A percentile compares a stretch with the other conserved stretches of the same genome.
These are phyloP conservation scores for Plasmodium falciparum DNA, from an alignment of 169 alveolate genomes.

Conservation along the genomic window DNA sequence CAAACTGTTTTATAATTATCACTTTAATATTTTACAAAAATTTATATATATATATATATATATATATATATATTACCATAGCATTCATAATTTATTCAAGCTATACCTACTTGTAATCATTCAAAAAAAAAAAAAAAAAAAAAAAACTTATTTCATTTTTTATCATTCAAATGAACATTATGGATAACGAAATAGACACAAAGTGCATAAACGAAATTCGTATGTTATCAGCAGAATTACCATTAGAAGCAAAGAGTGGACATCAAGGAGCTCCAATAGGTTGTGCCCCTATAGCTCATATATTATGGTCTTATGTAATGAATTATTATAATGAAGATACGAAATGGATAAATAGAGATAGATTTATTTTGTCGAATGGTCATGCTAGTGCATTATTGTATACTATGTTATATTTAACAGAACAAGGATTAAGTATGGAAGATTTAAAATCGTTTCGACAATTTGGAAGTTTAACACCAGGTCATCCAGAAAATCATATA, in stretches of 20 bases:
- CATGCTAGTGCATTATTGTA: slow-evolving; percentile 88
- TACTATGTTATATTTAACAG: slow-evolving; percentile 86
- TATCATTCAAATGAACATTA: neutral
- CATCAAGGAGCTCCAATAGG: slow-evolving; percentile 92
- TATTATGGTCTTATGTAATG: slow-evolving; percentile 85
- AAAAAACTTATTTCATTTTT: neutral
- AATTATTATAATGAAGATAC: slow-evolving; percentile 80
- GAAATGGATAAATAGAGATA: slow-evolving; percentile 85
- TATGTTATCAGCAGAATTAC: slow-evolving; percentile 72
- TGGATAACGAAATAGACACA: slow-evolving; percentile 34
- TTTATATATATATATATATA: slow-evolving; percentile 8
- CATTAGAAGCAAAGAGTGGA: slow-evolving; percentile 85
- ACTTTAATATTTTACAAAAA: neutral
- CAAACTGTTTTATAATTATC: neutral
- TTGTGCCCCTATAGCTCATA: slow-evolving; percentile 89
- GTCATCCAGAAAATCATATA: slow-evolving; percentile 88
- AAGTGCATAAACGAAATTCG: slow-evolving; percentile 75
- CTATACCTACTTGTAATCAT: neutral
- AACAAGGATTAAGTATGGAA: slow-evolving; percentile 79
- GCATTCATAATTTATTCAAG: neutral
- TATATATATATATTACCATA: neutral
- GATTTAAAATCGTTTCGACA: slow-evolving; percentile 84
- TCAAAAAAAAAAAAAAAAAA: slow-evolving; percentile 5
- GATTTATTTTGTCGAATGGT: slow-evolving; percentile 89
- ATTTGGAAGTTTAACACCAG: slow-evolving; percentile 83